A percentile compares a stretch with the other conserved stretches of the same genome.
phyloP scores from a whole-genome alignment of 1,284 basidiomycete species.

The Phylloboletellus chloephorus region DNA sequence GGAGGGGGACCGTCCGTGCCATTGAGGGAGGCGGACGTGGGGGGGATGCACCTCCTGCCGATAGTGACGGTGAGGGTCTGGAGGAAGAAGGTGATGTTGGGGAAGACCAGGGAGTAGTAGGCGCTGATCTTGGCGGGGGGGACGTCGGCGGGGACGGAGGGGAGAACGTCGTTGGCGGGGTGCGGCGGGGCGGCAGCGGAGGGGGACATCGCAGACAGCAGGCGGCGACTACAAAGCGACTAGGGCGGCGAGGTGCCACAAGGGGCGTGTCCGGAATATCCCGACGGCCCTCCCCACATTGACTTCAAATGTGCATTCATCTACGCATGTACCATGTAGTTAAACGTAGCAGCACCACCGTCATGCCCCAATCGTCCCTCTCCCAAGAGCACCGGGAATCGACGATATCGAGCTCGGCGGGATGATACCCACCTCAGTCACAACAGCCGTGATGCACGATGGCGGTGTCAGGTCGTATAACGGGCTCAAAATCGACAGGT shows the following conservation, averaged over 20 bases:
- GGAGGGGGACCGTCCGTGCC: conserved; percentile 33
- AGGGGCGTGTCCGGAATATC: conserved; percentile 14
- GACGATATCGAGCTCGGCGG: conserved; percentile 82
- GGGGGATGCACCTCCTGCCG: conserved; percentile 62
- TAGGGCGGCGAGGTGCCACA: conserved; percentile 6
- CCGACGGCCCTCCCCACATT: conserved; percentile 10
- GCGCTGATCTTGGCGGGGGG: conserved; percentile 76
- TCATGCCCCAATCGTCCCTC: conserved; percentile 23
- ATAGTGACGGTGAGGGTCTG: conserved; percentile 80
- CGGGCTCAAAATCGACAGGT: conserved; percentile 75
- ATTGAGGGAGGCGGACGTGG: conserved; percentile 54
- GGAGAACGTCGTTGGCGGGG: conserved; percentile 10
- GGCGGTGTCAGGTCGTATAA: conserved; percentile 92
- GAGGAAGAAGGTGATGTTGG: conserved; percentile 84
- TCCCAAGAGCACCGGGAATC: conserved; percentile 68
- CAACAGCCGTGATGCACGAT: conserved; percentile 87
- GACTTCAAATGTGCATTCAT: conserved; percentile 23
- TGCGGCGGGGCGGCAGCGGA: conserved; percentile 5
- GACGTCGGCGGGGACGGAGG: conserved; percentile 30
- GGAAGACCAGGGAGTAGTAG: conserved; percentile 91
- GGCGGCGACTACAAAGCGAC: conserved; percentile 6
- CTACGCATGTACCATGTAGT: neutral
- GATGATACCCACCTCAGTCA: conserved; percentile 91
- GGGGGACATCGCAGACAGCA: conserved; percentile 24
- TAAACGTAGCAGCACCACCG: too few species aligned